Evolutionary conservation across 2,329 filamentous ascomycete species (phyloP), one percentile per base, ranked within the genome.

Genomic region (Lecanicillium sp.): DNA sequence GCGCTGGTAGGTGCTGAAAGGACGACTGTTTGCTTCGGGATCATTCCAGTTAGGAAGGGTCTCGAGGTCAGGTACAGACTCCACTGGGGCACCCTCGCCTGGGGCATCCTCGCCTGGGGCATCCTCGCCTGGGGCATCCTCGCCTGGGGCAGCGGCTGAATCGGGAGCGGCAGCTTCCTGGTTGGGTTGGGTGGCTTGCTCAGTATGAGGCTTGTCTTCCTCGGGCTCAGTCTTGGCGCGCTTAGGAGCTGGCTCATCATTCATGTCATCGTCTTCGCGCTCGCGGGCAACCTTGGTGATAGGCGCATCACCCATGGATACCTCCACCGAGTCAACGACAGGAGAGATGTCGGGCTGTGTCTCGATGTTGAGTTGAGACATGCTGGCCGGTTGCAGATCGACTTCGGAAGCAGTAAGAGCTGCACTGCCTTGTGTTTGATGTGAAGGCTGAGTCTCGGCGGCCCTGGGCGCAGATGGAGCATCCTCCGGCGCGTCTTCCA

Each of bases 161-260:
- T 57, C 47, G 1, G 55, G 52, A 10, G 55, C 20, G 3, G 46
- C 17, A 12, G 29, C 27, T 12, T 51, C 47, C 4, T 33, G 35
- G n/a, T 43, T 33, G 4, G 29, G 15, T 21, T 39, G 38, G 9
- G 29, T 27, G 8, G n/a, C 21, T 21, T 48, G 12, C 14, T 30
- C 41, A 15, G 33, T 26, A 6, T 26, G 26, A 11, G 33, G 47
- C 40, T 67, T 64, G 26, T 71, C 69, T 1, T 68, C 67, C 36
- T 74, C 70, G 11, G 72, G 71, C 14, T 86, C 85, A 0, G 87
- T 86, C 67, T 84, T 91, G 30, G 87, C 81, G 21, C 90, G 83
- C 71, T 96, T 96, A 1, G 89, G 79, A 14, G 79, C 79, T 45
- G 84, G 89, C 54, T 88, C 79, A 10, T 72, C 71, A 14, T 20